Percentiles rank a stretch among this genome's conserved stretches.
phyloP scores from a whole-genome alignment of 2,329 filamentous ascomycete genomes.

The Cladosporium sphaerospermum region DNA sequence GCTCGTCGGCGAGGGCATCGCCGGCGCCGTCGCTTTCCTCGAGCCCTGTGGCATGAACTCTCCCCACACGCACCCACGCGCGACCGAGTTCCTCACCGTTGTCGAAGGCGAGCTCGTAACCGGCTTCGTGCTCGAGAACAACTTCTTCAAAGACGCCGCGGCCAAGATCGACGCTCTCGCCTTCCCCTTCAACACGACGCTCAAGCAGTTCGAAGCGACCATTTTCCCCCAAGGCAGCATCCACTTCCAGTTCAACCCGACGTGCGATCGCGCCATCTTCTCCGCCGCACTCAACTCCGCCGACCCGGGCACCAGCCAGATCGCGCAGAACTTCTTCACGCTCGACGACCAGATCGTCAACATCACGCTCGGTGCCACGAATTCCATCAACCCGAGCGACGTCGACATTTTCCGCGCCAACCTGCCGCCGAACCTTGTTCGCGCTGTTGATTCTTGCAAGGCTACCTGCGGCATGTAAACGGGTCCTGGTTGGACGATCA shows the following conservation, averaged over 20 bases:
- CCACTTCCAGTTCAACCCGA: constrained; percentile 45
- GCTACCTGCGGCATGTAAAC: constrained; percentile 5
- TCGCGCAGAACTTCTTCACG: constrained; percentile 41
- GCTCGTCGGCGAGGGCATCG: constrained; percentile 34
- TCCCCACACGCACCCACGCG: constrained; percentile 44
- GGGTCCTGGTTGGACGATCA: too few species aligned
- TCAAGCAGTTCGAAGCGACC: constrained; percentile 40
- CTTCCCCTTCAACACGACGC: constrained; percentile 35
- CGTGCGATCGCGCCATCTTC: constrained; percentile 39
- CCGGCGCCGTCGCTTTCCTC: constrained; percentile 35
- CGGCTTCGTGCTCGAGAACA: constrained; percentile 44
- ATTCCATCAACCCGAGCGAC: constrained; percentile 6
- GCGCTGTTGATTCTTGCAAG: constrained; percentile 8
- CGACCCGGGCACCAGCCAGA: constrained; percentile 37
- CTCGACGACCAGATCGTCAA: constrained; percentile 32
- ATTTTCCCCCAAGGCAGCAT: constrained; percentile 43
- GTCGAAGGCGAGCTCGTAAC: constrained; percentile 35
- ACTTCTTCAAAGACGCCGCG: constrained; percentile 29
- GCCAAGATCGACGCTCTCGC: constrained; percentile 16
- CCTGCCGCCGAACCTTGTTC: constrained; percentile 9
- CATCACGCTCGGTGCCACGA: constrained; percentile 29
- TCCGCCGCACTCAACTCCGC: constrained; percentile 40
- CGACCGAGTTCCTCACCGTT: constrained; percentile 43
- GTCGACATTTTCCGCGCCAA: constrained; percentile 11
- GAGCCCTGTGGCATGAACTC: constrained; percentile 42